These are phyloP conservation scores for Exophiala xenobiotica DNA, from an alignment of 2,329 filamentous ascomycete genomes.

Conservation along the genomic window DNA sequence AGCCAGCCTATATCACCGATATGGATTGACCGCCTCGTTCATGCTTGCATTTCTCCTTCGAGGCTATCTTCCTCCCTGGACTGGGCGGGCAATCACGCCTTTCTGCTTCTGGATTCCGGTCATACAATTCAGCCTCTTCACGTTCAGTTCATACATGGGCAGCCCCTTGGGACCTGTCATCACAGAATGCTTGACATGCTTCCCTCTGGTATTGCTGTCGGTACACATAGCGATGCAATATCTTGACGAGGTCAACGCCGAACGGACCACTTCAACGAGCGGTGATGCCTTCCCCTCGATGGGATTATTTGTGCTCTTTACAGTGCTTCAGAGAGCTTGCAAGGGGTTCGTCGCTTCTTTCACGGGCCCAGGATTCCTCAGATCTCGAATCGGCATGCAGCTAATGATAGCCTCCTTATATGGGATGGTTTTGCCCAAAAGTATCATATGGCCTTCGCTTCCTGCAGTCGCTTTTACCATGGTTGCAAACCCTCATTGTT, in stretches of 20 bases:
- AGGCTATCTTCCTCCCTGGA: conserved; percentile 51
- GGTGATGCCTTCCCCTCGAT: conserved; percentile 65
- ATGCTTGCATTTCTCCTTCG: conserved; percentile 69
- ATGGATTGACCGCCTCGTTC: conserved; percentile 63
- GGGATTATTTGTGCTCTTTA: conserved; percentile 65
- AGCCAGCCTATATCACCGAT: conserved; percentile 68
- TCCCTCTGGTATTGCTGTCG: conserved; percentile 66
- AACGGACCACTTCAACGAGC: conserved; percentile 58
- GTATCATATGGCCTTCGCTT: conserved; percentile 63
- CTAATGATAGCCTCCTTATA: conserved; percentile 65
- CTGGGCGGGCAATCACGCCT: conserved; percentile 58
- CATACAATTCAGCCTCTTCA: conserved; percentile 69
- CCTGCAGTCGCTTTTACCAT: conserved; percentile 67
- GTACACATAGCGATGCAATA: conserved; percentile 63
- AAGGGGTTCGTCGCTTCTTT: conserved; percentile 45
- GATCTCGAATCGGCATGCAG: conserved; percentile 72
- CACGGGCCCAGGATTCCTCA: conserved; percentile 62
- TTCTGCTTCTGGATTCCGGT: conserved; percentile 73
- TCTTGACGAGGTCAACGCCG: conserved; percentile 50
- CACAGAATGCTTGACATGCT: conserved; percentile 71
- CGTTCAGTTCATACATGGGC: conserved; percentile 64
- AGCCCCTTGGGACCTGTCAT: conserved; percentile 70
- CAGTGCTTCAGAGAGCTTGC: conserved; percentile 44
- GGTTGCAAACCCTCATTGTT: conserved; percentile 71
- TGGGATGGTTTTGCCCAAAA: conserved; percentile 66